A percentile compares a stretch with the other conserved stretches of the same genome.
These are phyloP conservation scores for Epichloe gansuensis DNA, from an alignment of 2,329 filamentous ascomycete genomes.

Conservation along the genomic window DNA sequence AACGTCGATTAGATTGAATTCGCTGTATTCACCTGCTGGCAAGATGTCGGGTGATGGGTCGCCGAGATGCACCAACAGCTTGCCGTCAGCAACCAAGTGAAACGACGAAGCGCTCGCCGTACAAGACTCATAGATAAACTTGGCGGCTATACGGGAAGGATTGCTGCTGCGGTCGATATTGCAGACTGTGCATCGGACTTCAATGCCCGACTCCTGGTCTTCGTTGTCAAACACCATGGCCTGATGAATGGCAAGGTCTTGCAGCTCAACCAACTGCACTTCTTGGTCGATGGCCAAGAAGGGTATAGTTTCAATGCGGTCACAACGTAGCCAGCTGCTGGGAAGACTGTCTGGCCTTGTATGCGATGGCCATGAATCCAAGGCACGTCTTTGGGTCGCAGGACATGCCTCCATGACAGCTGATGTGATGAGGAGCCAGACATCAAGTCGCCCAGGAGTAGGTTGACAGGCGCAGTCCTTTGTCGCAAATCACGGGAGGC, in stretches of 20 bases:
- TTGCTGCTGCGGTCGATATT: background rate
- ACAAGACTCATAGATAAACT: background rate
- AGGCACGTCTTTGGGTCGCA: slow-evolving; percentile 11
- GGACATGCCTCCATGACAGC: slow-evolving; percentile 11
- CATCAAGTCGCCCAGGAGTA: slow-evolving; percentile 10
- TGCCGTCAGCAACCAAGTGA: background rate
- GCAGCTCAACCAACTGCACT: background rate
- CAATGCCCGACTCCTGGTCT: background rate
- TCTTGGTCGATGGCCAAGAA: background rate
- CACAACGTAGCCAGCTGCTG: slow-evolving; percentile 23
- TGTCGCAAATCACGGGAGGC: background rate
- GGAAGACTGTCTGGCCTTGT: slow-evolving; percentile 20
- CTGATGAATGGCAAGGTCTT: background rate
- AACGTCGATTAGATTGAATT: background rate
- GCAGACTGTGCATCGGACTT: background rate
- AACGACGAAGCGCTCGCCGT: background rate
- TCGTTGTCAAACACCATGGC: background rate
- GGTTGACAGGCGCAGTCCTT: background rate
- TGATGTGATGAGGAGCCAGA: slow-evolving; percentile 8
- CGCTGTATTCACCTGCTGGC: background rate
- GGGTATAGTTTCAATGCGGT: slow-evolving; percentile 14
- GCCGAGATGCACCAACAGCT: background rate
- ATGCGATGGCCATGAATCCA: slow-evolving; percentile 22
- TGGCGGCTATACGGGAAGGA: background rate
- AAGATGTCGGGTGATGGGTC: background rate